Base-by-base conservation (phyloP, 2,329 filamentous ascomycete genomes). In the Tolypocladium guangdongense region DNA sequence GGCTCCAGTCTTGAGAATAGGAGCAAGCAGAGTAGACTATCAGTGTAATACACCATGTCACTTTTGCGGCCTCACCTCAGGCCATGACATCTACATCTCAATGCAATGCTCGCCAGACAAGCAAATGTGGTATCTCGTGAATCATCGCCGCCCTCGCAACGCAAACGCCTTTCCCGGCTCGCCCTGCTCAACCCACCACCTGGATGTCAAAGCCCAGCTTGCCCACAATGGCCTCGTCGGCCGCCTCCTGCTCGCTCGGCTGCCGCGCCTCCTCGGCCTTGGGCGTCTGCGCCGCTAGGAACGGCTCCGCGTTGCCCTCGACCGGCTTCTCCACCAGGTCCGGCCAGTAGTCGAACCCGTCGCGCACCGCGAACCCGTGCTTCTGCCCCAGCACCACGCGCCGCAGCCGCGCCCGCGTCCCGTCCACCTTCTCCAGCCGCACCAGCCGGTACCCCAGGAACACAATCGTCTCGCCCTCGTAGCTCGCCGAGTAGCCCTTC, bases 351-450 rank as follows among this genome's bases (percentile, higher is more conserved):
- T 65, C 63, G 35, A 59, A 57, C 18, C 59, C 60, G 39, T 63
- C 58, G 32, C 60, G 57, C 32, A 64, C 55, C 10, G 62, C 55
- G n/a, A 62, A 56, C 14, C 62, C 63, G 41, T 60, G 54, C 52
- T 61, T 71, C 59, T 79, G 75, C 12, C 77, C 77, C 39, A 73
- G 71, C 58, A 81, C 78, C 3, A 67, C 60, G 18, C 69, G 52
- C 2, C 63, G 64, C 5, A 59, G 58, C 56, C 50, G 64, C 22
- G 62, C 62, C 11, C 63, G 56, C 38, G 50, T 54, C 16, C 63
- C 62, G 36, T 54, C 54, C 20, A 64, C 60, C 56, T 64, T 64
- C 43, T 63, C 62, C 11, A 65, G 62, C 41, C 56, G 56, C 7
- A 65, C 57, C 36, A 58, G 61, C 2, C 63, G 48, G 56, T 63